Conservation (phyloP, 1,139 yeast species). For the Lodderomyces beijingensis region DNA sequence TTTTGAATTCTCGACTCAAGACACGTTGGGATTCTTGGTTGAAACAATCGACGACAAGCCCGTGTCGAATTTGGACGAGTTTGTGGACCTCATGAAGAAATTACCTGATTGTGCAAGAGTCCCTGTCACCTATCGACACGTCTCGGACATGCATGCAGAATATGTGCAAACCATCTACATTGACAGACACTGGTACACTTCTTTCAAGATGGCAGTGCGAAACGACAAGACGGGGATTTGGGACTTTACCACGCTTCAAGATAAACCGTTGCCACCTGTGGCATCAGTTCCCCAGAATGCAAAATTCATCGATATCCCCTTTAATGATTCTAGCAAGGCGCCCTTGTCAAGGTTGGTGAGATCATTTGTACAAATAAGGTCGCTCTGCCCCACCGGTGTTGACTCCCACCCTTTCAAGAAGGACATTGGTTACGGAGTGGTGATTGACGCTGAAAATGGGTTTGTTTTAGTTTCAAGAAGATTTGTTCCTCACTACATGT, state of each 20-base stretch:
- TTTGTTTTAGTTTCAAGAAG: slow-evolving; percentile 75
- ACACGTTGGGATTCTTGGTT: slow-evolving; percentile 64
- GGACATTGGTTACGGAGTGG: slow-evolving; percentile 69
- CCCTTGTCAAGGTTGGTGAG: slow-evolving; percentile 50
- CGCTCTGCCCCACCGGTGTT: slow-evolving; percentile 61
- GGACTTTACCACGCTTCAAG: slow-evolving; percentile 74
- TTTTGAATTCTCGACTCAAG: slow-evolving; percentile 58
- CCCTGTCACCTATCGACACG: slow-evolving; percentile 69
- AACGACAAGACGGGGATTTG: slow-evolving; percentile 83
- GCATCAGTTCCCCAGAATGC: slow-evolving; percentile 53
- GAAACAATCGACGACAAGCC: slow-evolving; percentile 75
- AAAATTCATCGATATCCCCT: slow-evolving; percentile 65
- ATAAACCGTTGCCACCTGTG: slow-evolving; percentile 53
- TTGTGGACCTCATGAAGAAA: slow-evolving; percentile 69
- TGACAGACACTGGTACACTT: slow-evolving; percentile 82
- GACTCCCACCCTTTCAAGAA: slow-evolving; percentile 69
- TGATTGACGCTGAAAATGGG: slow-evolving; percentile 76
- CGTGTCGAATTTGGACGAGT: slow-evolving; percentile 67
- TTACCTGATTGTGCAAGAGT: slow-evolving; percentile 78
- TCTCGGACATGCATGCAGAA: slow-evolving; percentile 76
- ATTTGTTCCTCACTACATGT: slow-evolving; percentile 78
- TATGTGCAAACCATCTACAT: slow-evolving; percentile 59
- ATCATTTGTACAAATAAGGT: slow-evolving; percentile 64
- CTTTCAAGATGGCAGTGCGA: slow-evolving; percentile 68
- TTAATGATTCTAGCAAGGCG: slow-evolving; percentile 41